phyloP scores from a whole-genome alignment of 225 moss, liverwort and hornwort genomes.

The Polytrichum formosum region DNA sequence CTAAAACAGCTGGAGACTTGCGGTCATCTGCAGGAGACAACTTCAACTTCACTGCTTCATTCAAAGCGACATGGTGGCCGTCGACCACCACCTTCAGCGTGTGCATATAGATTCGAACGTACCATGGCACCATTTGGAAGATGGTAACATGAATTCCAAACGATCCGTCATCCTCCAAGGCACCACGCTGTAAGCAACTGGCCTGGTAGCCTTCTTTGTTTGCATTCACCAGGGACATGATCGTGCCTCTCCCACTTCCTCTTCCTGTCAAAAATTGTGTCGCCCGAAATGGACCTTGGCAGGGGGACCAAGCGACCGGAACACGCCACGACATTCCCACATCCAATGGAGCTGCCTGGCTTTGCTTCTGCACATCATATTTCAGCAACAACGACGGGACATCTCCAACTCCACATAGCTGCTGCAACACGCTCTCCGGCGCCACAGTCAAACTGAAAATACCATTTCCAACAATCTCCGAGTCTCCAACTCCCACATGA shows the following conservation, averaged over 20 bases:
- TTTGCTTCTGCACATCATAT: slow-evolving; percentile 48
- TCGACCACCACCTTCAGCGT: slow-evolving; percentile 73
- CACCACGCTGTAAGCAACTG: slow-evolving; percentile 7
- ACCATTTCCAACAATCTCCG: slow-evolving; percentile 24
- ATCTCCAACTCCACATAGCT: slow-evolving; percentile 3
- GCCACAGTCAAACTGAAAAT: slow-evolving; percentile 19
- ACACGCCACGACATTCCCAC: slow-evolving; percentile 69
- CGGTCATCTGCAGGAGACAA: slow-evolving; percentile 83
- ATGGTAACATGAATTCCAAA: slow-evolving; percentile 35
- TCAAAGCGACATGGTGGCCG: slow-evolving; percentile 32
- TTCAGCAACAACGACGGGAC: slow-evolving; percentile 39
- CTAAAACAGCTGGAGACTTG: slow-evolving; percentile 69
- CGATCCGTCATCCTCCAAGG: slow-evolving; percentile 7
- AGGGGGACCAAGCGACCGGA: slow-evolving; percentile 53
- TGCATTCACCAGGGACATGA: slow-evolving; percentile 61
- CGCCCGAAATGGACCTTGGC: slow-evolving; percentile 73
- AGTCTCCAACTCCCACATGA: background rate
- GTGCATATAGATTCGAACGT: slow-evolving; percentile 77
- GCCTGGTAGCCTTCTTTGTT: slow-evolving; percentile 24
- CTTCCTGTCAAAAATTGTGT: slow-evolving; percentile 85
- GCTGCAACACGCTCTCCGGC: slow-evolving; percentile 34
- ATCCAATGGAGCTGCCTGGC: slow-evolving; percentile 39
- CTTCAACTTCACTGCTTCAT: slow-evolving; percentile 41
- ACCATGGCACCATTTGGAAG: slow-evolving; percentile 95
- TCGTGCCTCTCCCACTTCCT: slow-evolving; percentile 78